phyloP scores from a whole-genome alignment of 306 rosid species.

The Castanea mollissima region DNA sequence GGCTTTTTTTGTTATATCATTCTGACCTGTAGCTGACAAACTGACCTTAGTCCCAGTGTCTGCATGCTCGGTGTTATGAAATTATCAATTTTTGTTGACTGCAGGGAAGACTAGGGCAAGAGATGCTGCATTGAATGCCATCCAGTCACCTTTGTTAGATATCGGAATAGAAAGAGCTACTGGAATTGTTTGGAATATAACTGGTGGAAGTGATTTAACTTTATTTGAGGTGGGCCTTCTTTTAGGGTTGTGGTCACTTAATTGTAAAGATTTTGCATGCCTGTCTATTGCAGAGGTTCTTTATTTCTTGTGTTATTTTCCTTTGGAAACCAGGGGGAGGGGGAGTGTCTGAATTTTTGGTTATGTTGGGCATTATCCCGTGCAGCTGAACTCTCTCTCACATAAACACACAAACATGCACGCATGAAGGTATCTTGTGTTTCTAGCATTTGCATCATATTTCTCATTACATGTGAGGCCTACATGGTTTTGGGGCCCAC shows the following conservation, averaged over 20 bases:
- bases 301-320: not conserved
- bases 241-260: not conserved
- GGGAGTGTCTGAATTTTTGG: too few species aligned
- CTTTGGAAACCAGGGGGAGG: not conserved
- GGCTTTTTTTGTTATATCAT: not conserved
- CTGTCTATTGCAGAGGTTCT: not conserved
- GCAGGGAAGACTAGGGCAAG: constrained; percentile 89
- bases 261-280: not conserved
- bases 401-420: too few species aligned
- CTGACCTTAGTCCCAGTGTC: not conserved
- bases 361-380: not conserved
- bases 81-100: not conserved
- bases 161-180: constrained; percentile 99
- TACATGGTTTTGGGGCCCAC: too few species aligned
- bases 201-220: constrained; percentile 98
- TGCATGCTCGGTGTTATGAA: not conserved
- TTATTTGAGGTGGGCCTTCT: constrained; percentile 67
- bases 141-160: constrained; percentile 93
- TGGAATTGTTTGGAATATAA: constrained; percentile 99
- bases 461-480: too few species aligned
- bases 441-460: not conserved
- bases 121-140: constrained; percentile 98
- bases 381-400: too few species aligned
- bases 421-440: not conserved
- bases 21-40: not conserved